These are phyloP conservation scores for Echites panduratus DNA, from an alignment of 257 asterid species.

Conservation along the genomic window DNA sequence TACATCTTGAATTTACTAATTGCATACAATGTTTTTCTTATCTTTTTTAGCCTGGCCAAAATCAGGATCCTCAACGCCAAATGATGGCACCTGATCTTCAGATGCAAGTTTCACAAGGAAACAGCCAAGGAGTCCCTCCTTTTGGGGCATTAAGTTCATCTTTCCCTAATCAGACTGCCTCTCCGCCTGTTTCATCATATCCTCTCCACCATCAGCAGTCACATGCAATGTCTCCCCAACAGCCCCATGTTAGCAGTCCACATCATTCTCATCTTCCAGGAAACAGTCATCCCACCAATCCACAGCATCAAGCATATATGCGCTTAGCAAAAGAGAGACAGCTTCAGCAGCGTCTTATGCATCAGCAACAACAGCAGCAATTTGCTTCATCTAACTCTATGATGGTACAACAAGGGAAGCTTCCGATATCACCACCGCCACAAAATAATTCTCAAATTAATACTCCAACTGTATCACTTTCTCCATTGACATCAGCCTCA, in stretches of 20 bases:
- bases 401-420: constrained; percentile 57
- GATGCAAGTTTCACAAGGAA: constrained; percentile 46
- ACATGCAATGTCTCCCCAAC: constrained; percentile 32
- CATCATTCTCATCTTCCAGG: constrained; percentile 57
- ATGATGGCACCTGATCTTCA: constrained; percentile 58
- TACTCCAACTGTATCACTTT: constrained; percentile 42
- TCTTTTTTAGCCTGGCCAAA: constrained; percentile 49
- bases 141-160: constrained; percentile 32
- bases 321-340: constrained; percentile 83
- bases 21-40: background rate
- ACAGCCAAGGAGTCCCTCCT: constrained; percentile 34
- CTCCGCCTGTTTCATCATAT: constrained; percentile 39
- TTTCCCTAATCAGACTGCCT: constrained; percentile 33
- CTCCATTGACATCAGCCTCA: constrained; percentile 49
- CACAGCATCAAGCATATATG: constrained; percentile 37
- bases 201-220: constrained; percentile 39
- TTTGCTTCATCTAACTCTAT: constrained; percentile 51
- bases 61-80: constrained; percentile 68
- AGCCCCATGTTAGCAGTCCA: constrained; percentile 30
- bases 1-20: background rate
- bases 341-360: constrained; percentile 44
- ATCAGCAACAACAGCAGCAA: constrained; percentile 44
- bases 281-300: constrained; percentile 47
- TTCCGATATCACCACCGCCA: constrained; percentile 55
- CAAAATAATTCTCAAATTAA: constrained; percentile 43